Evolutionary conservation across 257 asterid genomes (phyloP), one percentile per base, ranked within the genome.

Genomic region (Jasminum sambac): DNA sequence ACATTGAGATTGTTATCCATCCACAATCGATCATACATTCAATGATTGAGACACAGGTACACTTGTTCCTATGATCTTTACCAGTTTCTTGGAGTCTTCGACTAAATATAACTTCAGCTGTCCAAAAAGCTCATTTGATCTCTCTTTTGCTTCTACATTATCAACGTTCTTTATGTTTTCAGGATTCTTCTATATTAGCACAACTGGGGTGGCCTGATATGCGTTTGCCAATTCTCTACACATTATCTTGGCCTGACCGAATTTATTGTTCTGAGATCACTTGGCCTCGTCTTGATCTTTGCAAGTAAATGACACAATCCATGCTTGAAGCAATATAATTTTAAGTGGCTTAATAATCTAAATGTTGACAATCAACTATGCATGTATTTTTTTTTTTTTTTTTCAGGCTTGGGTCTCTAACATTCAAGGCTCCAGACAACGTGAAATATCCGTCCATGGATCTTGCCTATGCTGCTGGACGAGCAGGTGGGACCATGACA

Each of bases 401-500:
- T 24, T 82, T 65, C 83, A 95, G 99, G 92, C 86, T 91, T 67
- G 94, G 89, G 16, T 84, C 95, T 43, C 82, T 95, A 74, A 87
- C 99, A 26, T 95, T 95, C 81, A 91, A 85, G 84, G 64, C 63
- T 57, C 99, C 99, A 0, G 99, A 95, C 81, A 89, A 91, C 73
- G 98, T 91, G 64, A 95, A 95, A 74, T 95, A 91, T 72, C 98
- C 98, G 11, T 95, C 99, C 10, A 91, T 95, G 99, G 96, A 88
- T 70, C 80, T 95, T 52, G 99, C 99, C 14, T 95, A 89, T 66
- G 86, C 99, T 77, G 99, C 99, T 60, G 99, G 99, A 3, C 89
- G 98, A 75, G 97, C 96, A 0, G 99, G 97, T 17, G 99, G 98
- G 66, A 95, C 98, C 70, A 95, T 95, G 99, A 95, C 99, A 0